Conservation (phyloP, 1,139 yeast species). For the Yamadazyma blattariae region DNA sequence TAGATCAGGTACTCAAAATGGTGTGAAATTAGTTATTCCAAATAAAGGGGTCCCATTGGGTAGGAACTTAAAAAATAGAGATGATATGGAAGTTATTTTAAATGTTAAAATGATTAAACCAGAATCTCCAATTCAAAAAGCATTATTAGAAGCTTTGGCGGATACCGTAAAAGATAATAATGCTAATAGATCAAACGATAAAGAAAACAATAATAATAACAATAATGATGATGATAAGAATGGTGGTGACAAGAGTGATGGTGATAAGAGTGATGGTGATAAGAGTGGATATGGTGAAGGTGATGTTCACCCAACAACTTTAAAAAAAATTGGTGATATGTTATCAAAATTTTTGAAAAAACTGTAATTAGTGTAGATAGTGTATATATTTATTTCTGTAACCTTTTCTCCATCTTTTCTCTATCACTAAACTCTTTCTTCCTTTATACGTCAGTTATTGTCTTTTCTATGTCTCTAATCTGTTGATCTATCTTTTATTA, state of each 20-base stretch:
- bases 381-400: conserved; percentile 7
- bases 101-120: conserved; percentile 74
- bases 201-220: conserved; percentile 41
- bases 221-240: conserved; percentile 28
- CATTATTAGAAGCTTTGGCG: conserved; percentile 92
- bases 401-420: too few species aligned
- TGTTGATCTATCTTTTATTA: too few species aligned
- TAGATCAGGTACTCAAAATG: conserved; percentile 84
- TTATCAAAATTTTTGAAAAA: conserved; percentile 62
- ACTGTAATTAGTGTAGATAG: conserved; percentile 6
- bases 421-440: too few species aligned
- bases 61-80: conserved; percentile 58
- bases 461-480: too few species aligned
- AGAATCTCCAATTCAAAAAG: conserved; percentile 81
- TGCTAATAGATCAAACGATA: conserved; percentile 64
- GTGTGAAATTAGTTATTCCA: conserved; percentile 72
- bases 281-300: conserved; percentile 23
- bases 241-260: not conserved
- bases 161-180: conserved; percentile 78
- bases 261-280: conserved; percentile 24
- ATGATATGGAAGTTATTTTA: conserved; percentile 76
- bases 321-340: conserved; percentile 61
- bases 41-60: conserved; percentile 84
- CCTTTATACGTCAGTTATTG: too few species aligned
- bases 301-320: conserved; percentile 54